phyloP scores from a whole-genome alignment of 2,329 filamentous ascomycete species.

The Stachybotrys echinatus region DNA sequence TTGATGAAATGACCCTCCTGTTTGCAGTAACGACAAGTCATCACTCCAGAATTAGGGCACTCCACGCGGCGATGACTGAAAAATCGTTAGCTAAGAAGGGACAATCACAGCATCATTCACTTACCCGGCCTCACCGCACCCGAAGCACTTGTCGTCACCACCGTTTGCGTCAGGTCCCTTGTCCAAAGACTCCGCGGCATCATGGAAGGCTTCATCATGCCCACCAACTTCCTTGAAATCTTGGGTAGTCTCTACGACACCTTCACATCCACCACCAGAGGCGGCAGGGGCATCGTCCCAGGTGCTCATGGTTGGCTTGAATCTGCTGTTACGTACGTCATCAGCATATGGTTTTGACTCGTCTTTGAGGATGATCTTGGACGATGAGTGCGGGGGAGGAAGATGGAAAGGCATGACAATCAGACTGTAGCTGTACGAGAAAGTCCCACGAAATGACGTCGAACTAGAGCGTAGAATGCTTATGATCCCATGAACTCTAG shows the following conservation, averaged over 20 bases:
- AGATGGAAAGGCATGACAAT: too few species aligned
- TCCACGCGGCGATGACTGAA: conserved; percentile 25
- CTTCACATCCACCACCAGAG: not conserved
- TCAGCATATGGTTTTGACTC: too few species aligned
- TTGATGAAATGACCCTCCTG: conserved; percentile 48
- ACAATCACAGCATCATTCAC: conserved; percentile 1
- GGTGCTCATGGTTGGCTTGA: too few species aligned
- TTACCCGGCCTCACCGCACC: conserved; percentile 30
- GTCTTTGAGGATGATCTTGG: too few species aligned
- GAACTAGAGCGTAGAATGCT: too few species aligned
- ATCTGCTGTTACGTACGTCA: too few species aligned
- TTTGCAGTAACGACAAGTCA: conserved; percentile 39
- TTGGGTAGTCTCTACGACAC: not conserved
- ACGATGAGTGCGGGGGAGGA: too few species aligned
- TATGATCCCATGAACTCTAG: too few species aligned
- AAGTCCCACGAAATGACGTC: too few species aligned
- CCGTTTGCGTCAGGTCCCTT: conserved; percentile 2
- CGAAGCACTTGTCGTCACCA: conserved; percentile 25
- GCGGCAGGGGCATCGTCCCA: conserved; percentile 1
- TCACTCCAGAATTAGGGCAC: conserved; percentile 25
- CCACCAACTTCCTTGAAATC: not conserved
- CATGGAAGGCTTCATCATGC: not conserved
- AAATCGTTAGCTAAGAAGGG: not conserved
- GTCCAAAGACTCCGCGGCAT: not conserved
- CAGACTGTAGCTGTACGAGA: too few species aligned